phyloP scores from a whole-genome alignment of 192 early-diverging fungal species.

The Coemansia sp. region DNA sequence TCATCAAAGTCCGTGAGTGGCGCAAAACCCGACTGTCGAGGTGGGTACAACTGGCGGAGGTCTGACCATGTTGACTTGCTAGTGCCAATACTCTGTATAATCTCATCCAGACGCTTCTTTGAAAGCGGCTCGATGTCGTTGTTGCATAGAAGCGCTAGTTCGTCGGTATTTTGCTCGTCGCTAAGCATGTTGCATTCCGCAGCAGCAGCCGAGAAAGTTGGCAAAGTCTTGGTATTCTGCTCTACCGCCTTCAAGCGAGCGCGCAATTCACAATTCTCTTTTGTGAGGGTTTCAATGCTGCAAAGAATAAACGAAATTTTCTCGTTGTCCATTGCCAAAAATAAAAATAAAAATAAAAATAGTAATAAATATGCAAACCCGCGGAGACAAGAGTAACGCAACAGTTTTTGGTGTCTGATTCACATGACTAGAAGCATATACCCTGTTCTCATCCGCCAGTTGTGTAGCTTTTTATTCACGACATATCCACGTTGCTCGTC shows the following conservation, averaged over 20 bases:
- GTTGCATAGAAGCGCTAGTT: not conserved
- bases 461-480: too few relatives aligned
- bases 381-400: too few relatives aligned
- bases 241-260: not conserved
- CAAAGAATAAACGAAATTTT: not conserved
- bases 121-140: not conserved
- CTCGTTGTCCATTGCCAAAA: conserved; percentile 3
- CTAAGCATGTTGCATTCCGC: not conserved
- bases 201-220: not conserved
- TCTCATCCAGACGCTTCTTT: conserved; percentile 1
- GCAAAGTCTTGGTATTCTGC: not conserved
- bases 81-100: not conserved
- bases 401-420: too few relatives aligned
- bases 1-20: not conserved
- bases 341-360: conserved; percentile 4
- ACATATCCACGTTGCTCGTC: too few relatives aligned
- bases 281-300: not conserved
- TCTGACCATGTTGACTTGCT: not conserved
- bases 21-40: not conserved
- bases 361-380: too few relatives aligned
- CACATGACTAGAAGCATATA: too few relatives aligned
- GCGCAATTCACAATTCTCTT: not conserved
- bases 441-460: too few relatives aligned
- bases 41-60: conserved; percentile 3
- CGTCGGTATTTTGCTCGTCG: not conserved